Percentiles rank a stretch among this genome's conserved stretches.
Evolutionary conservation across 2,329 filamentous ascomycete genomes (phyloP).

Genomic region (Plectosphaerella sp.): DNA sequence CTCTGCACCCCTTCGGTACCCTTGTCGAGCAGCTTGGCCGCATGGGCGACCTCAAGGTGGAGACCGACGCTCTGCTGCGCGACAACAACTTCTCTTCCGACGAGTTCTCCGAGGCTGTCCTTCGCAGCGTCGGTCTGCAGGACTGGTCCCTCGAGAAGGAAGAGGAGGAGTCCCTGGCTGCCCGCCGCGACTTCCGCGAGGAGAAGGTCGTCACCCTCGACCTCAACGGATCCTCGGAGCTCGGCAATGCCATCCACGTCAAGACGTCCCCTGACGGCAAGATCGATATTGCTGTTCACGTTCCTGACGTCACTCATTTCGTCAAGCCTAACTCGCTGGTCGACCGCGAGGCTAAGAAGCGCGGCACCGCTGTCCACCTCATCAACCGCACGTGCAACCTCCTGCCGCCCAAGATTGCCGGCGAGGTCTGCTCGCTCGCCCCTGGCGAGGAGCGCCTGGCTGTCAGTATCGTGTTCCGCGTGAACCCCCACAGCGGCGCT

Average conservation of each 20-base stretch:
- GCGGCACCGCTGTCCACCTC: constrained; percentile 90
- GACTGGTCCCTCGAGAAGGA: constrained; percentile 88
- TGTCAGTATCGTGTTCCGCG: constrained; percentile 88
- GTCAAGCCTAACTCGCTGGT: constrained; percentile 94
- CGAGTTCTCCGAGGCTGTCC: constrained; percentile 93
- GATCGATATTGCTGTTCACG: constrained; percentile 91
- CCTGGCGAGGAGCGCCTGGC: constrained; percentile 88
- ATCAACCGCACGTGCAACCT: constrained; percentile 86
- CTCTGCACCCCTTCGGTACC: constrained; percentile 97
- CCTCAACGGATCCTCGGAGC: constrained; percentile 78
- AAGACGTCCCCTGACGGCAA: constrained; percentile 79
- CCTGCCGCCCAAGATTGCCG: constrained; percentile 79
- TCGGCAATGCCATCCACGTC: constrained; percentile 90
- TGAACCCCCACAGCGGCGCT: constrained; percentile 73
- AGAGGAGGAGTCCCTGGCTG: constrained; percentile 66
- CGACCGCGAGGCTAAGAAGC: constrained; percentile 96
- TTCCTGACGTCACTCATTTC: constrained; percentile 93
- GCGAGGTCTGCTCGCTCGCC: constrained; percentile 81
- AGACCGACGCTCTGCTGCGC: constrained; percentile 92
- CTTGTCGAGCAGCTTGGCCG: constrained; percentile 94
- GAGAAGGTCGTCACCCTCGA: constrained; percentile 92
- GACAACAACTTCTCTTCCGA: constrained; percentile 99
- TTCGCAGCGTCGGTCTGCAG: constrained; percentile 87
- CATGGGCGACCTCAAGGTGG: constrained; percentile 96
- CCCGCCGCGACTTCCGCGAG: constrained; percentile 83